Evolutionary conservation across 164 flowering plant species (phyloP).

Genomic region (Liriodendron chinense): DNA sequence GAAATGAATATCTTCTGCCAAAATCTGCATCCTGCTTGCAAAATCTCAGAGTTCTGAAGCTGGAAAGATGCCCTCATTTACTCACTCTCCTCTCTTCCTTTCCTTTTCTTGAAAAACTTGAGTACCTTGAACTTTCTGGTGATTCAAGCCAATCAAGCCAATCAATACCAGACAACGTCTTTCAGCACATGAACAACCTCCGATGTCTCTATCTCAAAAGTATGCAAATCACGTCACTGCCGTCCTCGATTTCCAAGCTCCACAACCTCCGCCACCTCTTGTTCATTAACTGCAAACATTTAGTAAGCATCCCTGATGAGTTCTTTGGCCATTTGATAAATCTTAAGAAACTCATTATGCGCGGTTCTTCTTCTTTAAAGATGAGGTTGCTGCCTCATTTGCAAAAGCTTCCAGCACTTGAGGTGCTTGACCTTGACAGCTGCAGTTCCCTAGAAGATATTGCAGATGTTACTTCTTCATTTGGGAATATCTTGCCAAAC

Average conservation of each 20-base stretch:
- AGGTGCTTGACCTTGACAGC: background rate
- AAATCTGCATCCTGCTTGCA: background rate
- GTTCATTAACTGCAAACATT: background rate
- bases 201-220: background rate
- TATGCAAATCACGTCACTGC: background rate
- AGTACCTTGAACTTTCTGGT: background rate
- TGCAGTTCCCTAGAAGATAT: background rate
- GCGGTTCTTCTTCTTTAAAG: background rate
- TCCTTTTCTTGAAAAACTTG: background rate
- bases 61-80: background rate
- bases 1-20: background rate
- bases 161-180: background rate
- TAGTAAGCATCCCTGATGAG: background rate
- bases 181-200: background rate
- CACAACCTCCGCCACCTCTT: background rate
- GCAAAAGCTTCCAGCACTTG: background rate
- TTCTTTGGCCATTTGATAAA: background rate
- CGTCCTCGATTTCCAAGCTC: background rate
- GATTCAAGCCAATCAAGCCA: background rate
- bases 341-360: background rate
- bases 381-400: background rate
- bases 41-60: background rate
- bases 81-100: background rate
- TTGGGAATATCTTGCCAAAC: background rate
- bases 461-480: background rate